Evolutionary conservation across 768 basidiomycete species (phyloP).

Genomic region (Naganishia onofrii): DNA sequence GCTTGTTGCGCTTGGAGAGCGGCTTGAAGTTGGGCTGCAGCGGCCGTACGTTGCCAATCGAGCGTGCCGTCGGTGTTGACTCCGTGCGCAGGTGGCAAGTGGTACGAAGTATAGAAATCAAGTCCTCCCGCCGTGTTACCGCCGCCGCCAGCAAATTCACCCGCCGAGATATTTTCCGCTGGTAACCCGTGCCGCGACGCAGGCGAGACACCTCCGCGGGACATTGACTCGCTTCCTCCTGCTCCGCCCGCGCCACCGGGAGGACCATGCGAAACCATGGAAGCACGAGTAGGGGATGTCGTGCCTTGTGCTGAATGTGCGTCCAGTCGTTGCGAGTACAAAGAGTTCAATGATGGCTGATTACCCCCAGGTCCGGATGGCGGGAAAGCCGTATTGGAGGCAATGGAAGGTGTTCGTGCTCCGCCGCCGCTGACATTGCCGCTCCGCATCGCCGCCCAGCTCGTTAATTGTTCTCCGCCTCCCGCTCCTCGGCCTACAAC

Average conservation of each 20-base stretch:
- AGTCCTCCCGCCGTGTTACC: not conserved
- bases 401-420: not conserved
- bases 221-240: not conserved
- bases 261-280: not conserved
- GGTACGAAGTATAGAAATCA: conserved; percentile 25
- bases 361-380: not conserved
- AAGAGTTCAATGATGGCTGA: conserved; percentile 9
- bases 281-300: not conserved
- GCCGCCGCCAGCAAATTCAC: not conserved
- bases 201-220: not conserved
- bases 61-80: conserved; percentile 26
- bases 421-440: not conserved
- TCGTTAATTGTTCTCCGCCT: conserved; percentile 2
- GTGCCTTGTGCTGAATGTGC: not conserved
- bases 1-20: conserved; percentile 31
- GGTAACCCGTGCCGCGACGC: conserved; percentile 6
- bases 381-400: not conserved
- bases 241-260: not conserved
- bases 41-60: conserved; percentile 28
- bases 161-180: conserved; percentile 17
- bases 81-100: conserved; percentile 14
- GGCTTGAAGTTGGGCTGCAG: conserved; percentile 28
- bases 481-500: not conserved
- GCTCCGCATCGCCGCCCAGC: conserved; percentile 20
- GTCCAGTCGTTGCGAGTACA: conserved; percentile 6